Conservation (phyloP, 78 protist genomes). For the Guillardia theta region DNA sequence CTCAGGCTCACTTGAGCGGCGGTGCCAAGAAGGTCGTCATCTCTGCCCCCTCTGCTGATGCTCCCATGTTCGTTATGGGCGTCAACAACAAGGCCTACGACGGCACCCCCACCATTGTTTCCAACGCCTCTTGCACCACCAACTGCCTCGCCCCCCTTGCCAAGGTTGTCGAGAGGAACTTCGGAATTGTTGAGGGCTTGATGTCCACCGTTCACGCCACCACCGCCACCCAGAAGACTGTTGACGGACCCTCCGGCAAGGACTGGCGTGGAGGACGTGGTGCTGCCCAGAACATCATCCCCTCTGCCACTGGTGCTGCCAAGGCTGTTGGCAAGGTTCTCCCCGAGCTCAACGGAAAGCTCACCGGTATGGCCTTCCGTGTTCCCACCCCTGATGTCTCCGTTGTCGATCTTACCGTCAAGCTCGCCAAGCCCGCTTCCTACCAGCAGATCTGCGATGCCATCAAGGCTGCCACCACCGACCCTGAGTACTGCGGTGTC, state of each 20-base stretch:
- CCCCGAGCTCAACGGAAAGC: slow-evolving; percentile 69
- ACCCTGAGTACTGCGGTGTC: slow-evolving; percentile 77
- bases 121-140: slow-evolving; percentile 99
- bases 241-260: slow-evolving; percentile 59
- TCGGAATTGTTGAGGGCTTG: slow-evolving; percentile 93
- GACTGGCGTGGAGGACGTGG: slow-evolving; percentile 72
- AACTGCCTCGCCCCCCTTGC: slow-evolving; percentile 99
- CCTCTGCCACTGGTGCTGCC: slow-evolving; percentile 81
- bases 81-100: slow-evolving; percentile 85
- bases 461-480: slow-evolving; percentile 53
- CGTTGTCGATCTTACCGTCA: slow-evolving; percentile 67
- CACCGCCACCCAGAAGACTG: slow-evolving; percentile 69
- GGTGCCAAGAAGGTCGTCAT: slow-evolving; percentile 96
- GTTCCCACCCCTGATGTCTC: slow-evolving; percentile 75
- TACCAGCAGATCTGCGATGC: slow-evolving; percentile 68
- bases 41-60: slow-evolving; percentile 96
- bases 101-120: slow-evolving; percentile 65
- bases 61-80: slow-evolving; percentile 97
- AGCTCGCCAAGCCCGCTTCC: slow-evolving; percentile 44
- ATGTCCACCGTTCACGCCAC: slow-evolving; percentile 78
- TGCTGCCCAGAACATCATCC: slow-evolving; percentile 72
- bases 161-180: slow-evolving; percentile 90
- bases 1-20: slow-evolving; percentile 78
- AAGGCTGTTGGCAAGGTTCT: slow-evolving; percentile 68
- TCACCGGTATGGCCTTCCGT: slow-evolving; percentile 76